These are phyloP conservation scores for Scopulariopsis brevicaulis DNA, from an alignment of 2,329 filamentous ascomycete species.

Conservation along the genomic window DNA sequence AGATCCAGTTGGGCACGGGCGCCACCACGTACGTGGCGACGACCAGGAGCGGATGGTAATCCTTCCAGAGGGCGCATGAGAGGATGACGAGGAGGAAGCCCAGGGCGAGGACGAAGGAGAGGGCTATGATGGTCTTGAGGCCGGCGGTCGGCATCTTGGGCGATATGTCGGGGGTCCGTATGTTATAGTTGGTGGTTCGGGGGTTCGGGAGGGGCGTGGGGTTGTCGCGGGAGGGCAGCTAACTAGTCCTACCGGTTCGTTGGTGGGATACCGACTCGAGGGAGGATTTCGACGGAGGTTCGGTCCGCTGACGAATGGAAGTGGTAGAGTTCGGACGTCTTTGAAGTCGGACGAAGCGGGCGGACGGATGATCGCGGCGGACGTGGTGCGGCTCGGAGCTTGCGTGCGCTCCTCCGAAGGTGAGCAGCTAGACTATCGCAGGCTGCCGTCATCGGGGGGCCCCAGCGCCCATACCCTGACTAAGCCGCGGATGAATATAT, in stretches of 20 bases:
- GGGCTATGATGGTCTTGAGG: slow-evolving; percentile 96
- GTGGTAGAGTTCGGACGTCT: neutral
- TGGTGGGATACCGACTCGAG: neutral
- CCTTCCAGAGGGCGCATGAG: slow-evolving; percentile 87
- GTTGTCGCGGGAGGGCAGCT: neutral
- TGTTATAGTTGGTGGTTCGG: neutral
- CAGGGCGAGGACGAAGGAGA: slow-evolving; percentile 97
- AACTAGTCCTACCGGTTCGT: neutral
- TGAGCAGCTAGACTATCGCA: slow-evolving; percentile 2
- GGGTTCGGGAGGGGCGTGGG: neutral
- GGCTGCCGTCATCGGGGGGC: slow-evolving; percentile 1
- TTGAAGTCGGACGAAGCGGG: neutral
- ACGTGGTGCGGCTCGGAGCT: neutral
- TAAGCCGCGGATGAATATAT: neutral
- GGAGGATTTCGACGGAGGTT: neutral
- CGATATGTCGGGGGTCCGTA: slow-evolving; percentile 1
- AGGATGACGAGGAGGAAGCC: slow-evolving; percentile 98
- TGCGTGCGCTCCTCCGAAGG: neutral
- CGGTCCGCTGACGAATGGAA: neutral
- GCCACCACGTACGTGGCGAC: slow-evolving; percentile 92
- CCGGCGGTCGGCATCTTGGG: slow-evolving; percentile 63
- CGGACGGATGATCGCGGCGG: neutral
- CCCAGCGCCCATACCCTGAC: neutral
- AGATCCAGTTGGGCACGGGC: slow-evolving; percentile 94
- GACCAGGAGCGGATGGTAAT: slow-evolving; percentile 90